Conservation (phyloP, 148 eudicot species). For the Spergularia marina region DNA sequence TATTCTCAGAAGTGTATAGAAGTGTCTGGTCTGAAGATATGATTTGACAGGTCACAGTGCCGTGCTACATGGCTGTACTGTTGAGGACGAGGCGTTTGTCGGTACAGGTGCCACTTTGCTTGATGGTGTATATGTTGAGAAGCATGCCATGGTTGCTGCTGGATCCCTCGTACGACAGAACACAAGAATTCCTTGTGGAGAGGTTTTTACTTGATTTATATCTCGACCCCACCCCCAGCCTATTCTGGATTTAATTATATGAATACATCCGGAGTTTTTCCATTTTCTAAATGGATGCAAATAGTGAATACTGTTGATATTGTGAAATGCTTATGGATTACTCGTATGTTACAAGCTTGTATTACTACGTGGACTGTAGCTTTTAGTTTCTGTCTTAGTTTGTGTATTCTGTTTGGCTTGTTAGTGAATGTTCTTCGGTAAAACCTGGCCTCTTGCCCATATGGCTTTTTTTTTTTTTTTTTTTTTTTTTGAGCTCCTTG, state of each 20-base stretch:
- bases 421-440: too few species aligned
- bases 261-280: neutral
- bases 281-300: too few species aligned
- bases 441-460: too few species aligned
- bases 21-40: conserved; percentile 12
- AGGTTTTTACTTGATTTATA: conserved; percentile 29
- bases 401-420: too few species aligned
- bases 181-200: conserved; percentile 52
- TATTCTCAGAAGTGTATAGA: neutral
- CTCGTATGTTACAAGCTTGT: too few species aligned
- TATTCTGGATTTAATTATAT: neutral
- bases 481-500: too few species aligned
- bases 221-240: neutral
- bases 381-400: too few species aligned
- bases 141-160: conserved; percentile 84
- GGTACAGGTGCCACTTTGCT: conserved; percentile 85
- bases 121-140: conserved; percentile 71
- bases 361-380: too few species aligned
- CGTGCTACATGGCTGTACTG: conserved; percentile 71
- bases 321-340: too few species aligned
- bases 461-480: too few species aligned
- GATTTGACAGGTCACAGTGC: conserved; percentile 67
- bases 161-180: conserved; percentile 75
- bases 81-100: conserved; percentile 80
- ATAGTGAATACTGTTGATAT: too few species aligned